Evolutionary conservation across 345 rosid species (phyloP), one percentile per base, ranked within the genome.

Genomic region (Eucalyptus sp.): DNA sequence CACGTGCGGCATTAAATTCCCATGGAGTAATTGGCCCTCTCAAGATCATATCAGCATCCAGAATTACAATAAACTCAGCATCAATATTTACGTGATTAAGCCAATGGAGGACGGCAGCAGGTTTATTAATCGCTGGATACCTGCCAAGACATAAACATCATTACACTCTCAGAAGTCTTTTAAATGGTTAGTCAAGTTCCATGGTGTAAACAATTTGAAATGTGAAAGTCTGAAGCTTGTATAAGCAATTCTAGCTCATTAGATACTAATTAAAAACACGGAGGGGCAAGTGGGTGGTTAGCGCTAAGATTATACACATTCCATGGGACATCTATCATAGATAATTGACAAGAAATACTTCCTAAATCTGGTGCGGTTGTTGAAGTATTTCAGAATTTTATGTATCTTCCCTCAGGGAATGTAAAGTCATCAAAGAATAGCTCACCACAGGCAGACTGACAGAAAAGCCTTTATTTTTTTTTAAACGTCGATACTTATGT

Each of bases 91-190:
- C 96, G 90, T 98, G 99, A 92, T 97, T 97, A 89, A 98, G 99
- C 99, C 99, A 98, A 90, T 98, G 99, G 89, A 98, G 95, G 86
- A 97, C 99, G 5, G 96, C 99, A 62, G 99, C 99, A 33, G 99
- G 99, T 91, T 98, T 98, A 92, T 98, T 98, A 89, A 98, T 98
- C 43, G 99, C 99, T 29, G 99, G 99, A 92, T 98, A 98, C 99
- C 99, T 98, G 95, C 86, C 52, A 91, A 16, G 8, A 76, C 83
- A 76, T 76, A 13, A 41, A 4, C 25, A 71, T 71, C 81, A 33
- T 33, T 37, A 37, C 81, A 71, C 81, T 33, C 27, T 37, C 0
- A 20, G 83, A 7, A 76, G 29, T 76, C 83, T 76, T 62, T 76
- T 76, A 76, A 76, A 48, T 76, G 48, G 46, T 8, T 76, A 2